Evolutionary conservation across 805 yeast species (phyloP), one percentile per base, ranked within the genome.

Genomic region (Isabelozyma pseudorhagii): DNA sequence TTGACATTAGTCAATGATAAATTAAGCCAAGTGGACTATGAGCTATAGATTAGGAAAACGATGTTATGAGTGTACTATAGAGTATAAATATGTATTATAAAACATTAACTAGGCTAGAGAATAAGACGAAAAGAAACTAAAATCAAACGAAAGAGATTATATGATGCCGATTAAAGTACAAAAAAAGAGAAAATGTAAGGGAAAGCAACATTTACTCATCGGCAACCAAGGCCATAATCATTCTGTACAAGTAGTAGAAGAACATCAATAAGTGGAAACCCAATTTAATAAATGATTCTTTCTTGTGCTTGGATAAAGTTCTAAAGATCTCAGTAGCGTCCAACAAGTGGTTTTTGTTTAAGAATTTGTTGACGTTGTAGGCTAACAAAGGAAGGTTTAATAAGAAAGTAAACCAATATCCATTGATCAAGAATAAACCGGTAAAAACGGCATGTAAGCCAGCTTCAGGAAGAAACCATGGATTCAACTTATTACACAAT

Each of bases 281-380:
- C 60, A 94, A 81, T 71, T 93, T 93, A 68, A 89, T 72, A 66
- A 92, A 91, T 52, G 90, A 81, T 73, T 92, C 98, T 69, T 87
- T 87, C 82, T 94, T 93, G 76, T 92, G 96, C 65, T 87, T 89
- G 60, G 89, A 81, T 64, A 93, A 81, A 40, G 97, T 92, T 77
- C 98, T 83, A 75, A 94, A 94, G 62, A 93, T 94, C 71, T 93
- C 97, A 42, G 99, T 93, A 51, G 98, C 98, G 69, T 94, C 99
- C 68, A 92, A 83, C 55, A 89, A 75, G 67, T 93, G 92, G 67
- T 85, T 84, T 71, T 89, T 90, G 60, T 81, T 82, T 68, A 85
- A 71, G 63, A 89, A 81, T 69, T 89, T 89, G 76, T 87, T 85
- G 51, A 76, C 83, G 67, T 94, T 94, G 78, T 78, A 94, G 28